phyloP scores from a whole-genome alignment of 768 basidiomycete genomes.

The Arthromyces matolae region DNA sequence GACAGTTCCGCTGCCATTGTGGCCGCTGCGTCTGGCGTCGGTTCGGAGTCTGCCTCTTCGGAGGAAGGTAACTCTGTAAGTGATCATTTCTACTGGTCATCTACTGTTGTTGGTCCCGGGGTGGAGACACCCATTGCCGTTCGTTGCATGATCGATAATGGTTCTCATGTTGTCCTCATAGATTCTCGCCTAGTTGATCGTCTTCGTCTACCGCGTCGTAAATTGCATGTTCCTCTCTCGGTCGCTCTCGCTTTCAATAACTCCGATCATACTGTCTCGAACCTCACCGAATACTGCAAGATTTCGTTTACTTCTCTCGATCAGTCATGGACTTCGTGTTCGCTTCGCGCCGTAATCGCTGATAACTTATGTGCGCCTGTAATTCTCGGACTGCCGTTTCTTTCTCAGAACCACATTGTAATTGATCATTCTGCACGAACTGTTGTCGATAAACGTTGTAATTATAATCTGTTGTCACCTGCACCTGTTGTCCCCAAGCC shows the following conservation, averaged over 20 bases:
- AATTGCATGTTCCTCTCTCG: background rate
- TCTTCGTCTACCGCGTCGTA: too few relatives aligned
- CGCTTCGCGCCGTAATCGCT: constrained; percentile 20
- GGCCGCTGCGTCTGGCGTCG: too few relatives aligned
- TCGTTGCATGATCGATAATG: too few relatives aligned
- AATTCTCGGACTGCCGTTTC: constrained; percentile 32
- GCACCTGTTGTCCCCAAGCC: constrained; percentile 11
- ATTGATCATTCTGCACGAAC: constrained; percentile 21
- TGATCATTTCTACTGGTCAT: too few relatives aligned
- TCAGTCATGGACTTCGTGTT: constrained; percentile 12
- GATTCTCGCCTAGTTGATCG: too few relatives aligned
- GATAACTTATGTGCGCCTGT: constrained; percentile 23
- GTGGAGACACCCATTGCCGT: too few relatives aligned
- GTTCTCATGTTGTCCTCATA: too few relatives aligned
- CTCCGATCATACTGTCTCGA: background rate
- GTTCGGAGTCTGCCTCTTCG: too few relatives aligned
- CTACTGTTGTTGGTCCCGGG: too few relatives aligned
- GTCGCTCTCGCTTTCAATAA: background rate
- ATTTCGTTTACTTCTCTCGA: constrained; percentile 16
- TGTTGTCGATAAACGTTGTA: constrained; percentile 12
- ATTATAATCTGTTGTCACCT: constrained; percentile 4
- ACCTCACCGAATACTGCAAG: constrained; percentile 15
- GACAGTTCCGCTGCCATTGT: too few relatives aligned
- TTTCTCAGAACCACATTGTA: constrained; percentile 30
- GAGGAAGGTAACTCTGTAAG: too few relatives aligned